Conservation (phyloP, 306 rosid genomes). For the Medicago ruthenica region DNA sequence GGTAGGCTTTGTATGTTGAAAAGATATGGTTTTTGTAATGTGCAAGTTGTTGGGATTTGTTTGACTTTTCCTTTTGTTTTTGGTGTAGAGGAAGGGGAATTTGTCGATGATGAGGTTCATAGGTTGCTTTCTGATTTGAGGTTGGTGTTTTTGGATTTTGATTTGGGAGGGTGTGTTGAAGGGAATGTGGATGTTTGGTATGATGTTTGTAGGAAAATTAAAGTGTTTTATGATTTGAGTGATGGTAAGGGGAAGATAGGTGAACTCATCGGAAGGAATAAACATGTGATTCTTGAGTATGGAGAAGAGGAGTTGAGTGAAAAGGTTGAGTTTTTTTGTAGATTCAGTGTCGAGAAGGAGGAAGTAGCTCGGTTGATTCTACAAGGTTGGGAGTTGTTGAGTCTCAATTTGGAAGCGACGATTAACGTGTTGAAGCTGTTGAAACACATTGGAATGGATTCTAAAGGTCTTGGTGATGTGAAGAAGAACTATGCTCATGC, state of each 20-base stretch:
- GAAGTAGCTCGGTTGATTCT: slow-evolving; percentile 63
- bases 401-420: slow-evolving; percentile 53
- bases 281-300: slow-evolving; percentile 53
- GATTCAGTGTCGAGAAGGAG: slow-evolving; percentile 59
- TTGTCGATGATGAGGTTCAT: slow-evolving; percentile 42
- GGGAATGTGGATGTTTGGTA: slow-evolving; percentile 68
- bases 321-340: slow-evolving; percentile 58
- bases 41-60: slow-evolving; percentile 64
- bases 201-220: slow-evolving; percentile 62
- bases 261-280: slow-evolving; percentile 56
- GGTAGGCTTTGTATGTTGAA: slow-evolving; percentile 54
- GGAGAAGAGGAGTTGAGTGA: slow-evolving; percentile 55
- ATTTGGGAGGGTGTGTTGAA: slow-evolving; percentile 57
- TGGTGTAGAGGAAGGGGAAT: slow-evolving; percentile 42
- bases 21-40: slow-evolving; percentile 59
- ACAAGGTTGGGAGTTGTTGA: slow-evolving; percentile 55
- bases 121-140: slow-evolving; percentile 59
- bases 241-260: slow-evolving; percentile 52
- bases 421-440: slow-evolving; percentile 64
- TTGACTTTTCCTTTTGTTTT: slow-evolving; percentile 74
- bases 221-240: slow-evolving; percentile 67
- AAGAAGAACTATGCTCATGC: slow-evolving; percentile 51
- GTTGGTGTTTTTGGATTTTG: slow-evolving; percentile 55
- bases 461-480: slow-evolving; percentile 41
- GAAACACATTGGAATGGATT: slow-evolving; percentile 61